Conservation (phyloP, 495 filamentous ascomycete genomes). For the Aspergillus sclerotioniger region DNA sequence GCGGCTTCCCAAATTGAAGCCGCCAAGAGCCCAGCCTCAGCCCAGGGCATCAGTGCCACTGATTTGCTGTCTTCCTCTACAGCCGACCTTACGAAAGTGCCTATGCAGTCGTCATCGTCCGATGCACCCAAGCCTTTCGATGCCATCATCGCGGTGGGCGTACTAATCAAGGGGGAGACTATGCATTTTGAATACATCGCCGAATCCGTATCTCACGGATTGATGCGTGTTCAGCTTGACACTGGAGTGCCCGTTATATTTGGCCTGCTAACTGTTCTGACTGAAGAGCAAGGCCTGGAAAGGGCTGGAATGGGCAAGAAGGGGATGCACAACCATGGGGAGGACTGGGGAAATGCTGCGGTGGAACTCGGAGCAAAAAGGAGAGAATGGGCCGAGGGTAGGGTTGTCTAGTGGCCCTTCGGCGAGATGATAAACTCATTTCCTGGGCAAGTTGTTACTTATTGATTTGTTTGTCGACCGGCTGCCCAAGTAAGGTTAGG, state of each 20-base stretch:
- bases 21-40: constrained; percentile 50
- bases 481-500: too few species aligned
- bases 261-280: constrained; percentile 85
- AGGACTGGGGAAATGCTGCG: constrained; percentile 77
- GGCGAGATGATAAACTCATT: neutral
- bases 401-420: constrained; percentile 29
- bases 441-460: too few species aligned
- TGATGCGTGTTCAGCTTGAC: constrained; percentile 94
- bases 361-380: constrained; percentile 49
- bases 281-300: constrained; percentile 79
- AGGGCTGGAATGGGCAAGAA: constrained; percentile 71
- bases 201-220: constrained; percentile 81
- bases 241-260: constrained; percentile 86
- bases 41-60: constrained; percentile 62
- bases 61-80: constrained; percentile 75
- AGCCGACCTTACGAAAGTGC: constrained; percentile 52
- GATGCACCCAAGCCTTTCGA: constrained; percentile 65
- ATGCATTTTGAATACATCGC: constrained; percentile 99
- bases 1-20: constrained; percentile 84
- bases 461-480: neutral
- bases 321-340: constrained; percentile 74
- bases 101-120: constrained; percentile 30
- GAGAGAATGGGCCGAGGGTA: constrained; percentile 47
- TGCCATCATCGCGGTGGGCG: constrained; percentile 91
- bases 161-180: constrained; percentile 95